Conservation (phyloP, 2,329 filamentous ascomycete genomes). For the Mariannaea elegans region DNA sequence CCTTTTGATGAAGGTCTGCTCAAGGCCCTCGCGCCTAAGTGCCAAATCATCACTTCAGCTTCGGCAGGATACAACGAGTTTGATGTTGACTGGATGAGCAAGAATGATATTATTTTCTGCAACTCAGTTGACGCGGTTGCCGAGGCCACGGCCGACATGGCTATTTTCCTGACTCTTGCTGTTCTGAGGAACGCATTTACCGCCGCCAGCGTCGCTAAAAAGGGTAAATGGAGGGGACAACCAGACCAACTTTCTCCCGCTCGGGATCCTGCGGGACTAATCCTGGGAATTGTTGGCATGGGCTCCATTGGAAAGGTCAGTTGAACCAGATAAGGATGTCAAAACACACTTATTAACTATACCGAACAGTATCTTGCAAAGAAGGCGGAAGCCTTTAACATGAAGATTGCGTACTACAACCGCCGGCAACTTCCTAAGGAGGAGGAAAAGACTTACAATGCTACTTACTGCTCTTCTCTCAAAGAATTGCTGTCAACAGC, state of each 20-base stretch:
- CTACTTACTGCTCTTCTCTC: conserved; percentile 47
- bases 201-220: conserved; percentile 47
- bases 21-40: conserved; percentile 47
- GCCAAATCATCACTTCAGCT: conserved; percentile 55
- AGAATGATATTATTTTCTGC: conserved; percentile 60
- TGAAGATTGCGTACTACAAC: conserved; percentile 53
- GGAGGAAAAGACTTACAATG: conserved; percentile 44
- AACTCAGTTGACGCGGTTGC: conserved; percentile 61
- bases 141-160: conserved; percentile 60
- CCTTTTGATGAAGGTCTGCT: conserved; percentile 57
- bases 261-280: conserved; percentile 51
- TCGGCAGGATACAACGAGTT: conserved; percentile 59
- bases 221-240: conserved; percentile 47
- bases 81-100: conserved; percentile 52
- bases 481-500: conserved; percentile 48
- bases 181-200: conserved; percentile 54
- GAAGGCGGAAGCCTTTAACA: conserved; percentile 50
- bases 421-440: conserved; percentile 43
- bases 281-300: conserved; percentile 56
- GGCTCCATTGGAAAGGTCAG: conserved; percentile 51
- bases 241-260: conserved; percentile 40
- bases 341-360: neutral
- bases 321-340: neutral
- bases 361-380: conserved; percentile 47
- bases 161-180: conserved; percentile 44